phyloP scores from a whole-genome alignment of 2,329 filamentous ascomycete genomes.

The Colletotrichum trifolii region DNA sequence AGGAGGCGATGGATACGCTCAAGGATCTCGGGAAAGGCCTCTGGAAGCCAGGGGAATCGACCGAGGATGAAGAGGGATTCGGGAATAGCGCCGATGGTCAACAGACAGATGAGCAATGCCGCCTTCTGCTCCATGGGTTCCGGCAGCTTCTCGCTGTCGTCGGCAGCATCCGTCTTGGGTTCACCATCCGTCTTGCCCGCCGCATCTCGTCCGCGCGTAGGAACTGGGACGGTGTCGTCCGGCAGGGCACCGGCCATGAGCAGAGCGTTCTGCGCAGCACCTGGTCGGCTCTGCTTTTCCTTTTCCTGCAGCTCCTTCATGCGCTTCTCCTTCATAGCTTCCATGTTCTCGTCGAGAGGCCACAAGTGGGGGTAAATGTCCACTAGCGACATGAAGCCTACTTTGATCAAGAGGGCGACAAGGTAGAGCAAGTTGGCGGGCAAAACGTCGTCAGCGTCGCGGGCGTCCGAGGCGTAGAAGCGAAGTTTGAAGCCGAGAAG shows the following conservation, averaged over 20 bases:
- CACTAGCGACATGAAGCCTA: slow-evolving; percentile 92
- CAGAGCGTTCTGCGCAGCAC: slow-evolving; percentile 82
- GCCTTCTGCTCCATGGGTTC: slow-evolving; percentile 91
- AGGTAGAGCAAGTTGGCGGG: slow-evolving; percentile 95
- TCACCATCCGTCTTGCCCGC: slow-evolving; percentile 63
- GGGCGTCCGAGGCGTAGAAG: slow-evolving; percentile 87
- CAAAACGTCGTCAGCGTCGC: slow-evolving; percentile 79
- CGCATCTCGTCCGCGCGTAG: slow-evolving; percentile 61
- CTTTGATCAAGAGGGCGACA: slow-evolving; percentile 92
- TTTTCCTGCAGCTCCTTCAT: slow-evolving; percentile 82
- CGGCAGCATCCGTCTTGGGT: slow-evolving; percentile 61
- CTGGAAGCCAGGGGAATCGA: slow-evolving; percentile 91
- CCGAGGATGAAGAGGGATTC: slow-evolving; percentile 94
- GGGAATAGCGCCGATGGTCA: slow-evolving; percentile 91
- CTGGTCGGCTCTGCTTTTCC: slow-evolving; percentile 76
- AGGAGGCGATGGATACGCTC: slow-evolving; percentile 86
- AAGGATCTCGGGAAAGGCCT: slow-evolving; percentile 84
- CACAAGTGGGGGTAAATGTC: slow-evolving; percentile 95
- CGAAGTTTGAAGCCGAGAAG: slow-evolving; percentile 96
- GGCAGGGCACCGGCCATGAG: slow-evolving; percentile 87
- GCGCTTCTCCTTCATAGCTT: slow-evolving; percentile 74
- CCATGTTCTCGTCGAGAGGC: slow-evolving; percentile 86
- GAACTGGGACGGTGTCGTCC: slow-evolving; percentile 76
- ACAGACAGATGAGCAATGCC: slow-evolving; percentile 81
- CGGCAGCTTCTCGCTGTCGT: slow-evolving; percentile 66